Percentiles rank a stretch among this genome's conserved stretches.
These are phyloP conservation scores for Massariosphaeria phaeospora DNA, from an alignment of 495 filamentous ascomycete genomes.

Conservation along the genomic window DNA sequence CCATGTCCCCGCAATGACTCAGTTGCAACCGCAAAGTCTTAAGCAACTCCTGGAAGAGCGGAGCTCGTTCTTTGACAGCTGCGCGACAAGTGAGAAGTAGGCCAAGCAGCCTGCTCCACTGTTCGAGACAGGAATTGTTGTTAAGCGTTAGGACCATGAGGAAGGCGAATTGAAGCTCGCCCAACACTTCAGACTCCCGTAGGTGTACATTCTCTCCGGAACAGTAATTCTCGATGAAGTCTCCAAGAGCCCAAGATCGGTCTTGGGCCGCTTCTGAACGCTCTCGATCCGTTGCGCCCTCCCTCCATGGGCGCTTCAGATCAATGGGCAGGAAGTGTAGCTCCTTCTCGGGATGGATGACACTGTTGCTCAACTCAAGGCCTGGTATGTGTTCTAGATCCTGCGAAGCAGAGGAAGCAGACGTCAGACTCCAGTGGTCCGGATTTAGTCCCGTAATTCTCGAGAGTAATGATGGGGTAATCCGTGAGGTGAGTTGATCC, in stretches of 20 bases:
- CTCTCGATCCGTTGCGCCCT: slow-evolving; percentile 64
- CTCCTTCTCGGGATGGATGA: slow-evolving; percentile 33
- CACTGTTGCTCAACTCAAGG: slow-evolving; percentile 32
- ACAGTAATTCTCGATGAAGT: slow-evolving; percentile 45
- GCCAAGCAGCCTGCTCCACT: slow-evolving; percentile 75
- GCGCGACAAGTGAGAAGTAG: slow-evolving; percentile 64
- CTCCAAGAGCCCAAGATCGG: slow-evolving; percentile 61
- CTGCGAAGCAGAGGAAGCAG: slow-evolving; percentile 44
- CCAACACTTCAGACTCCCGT: slow-evolving; percentile 54
- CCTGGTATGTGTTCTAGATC: slow-evolving; percentile 45
- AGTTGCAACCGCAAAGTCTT: slow-evolving; percentile 65
- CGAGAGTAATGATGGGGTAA: slow-evolving; percentile 45
- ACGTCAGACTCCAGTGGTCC: slow-evolving; percentile 51
- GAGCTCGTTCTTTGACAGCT: slow-evolving; percentile 53
- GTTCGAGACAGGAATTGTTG: slow-evolving; percentile 80
- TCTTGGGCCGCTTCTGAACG: slow-evolving; percentile 68
- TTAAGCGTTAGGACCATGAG: slow-evolving; percentile 73
- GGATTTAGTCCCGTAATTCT: slow-evolving; percentile 46
- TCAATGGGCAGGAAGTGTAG: slow-evolving; percentile 54
- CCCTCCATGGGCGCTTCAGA: slow-evolving; percentile 58
- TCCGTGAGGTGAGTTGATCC: slow-evolving; percentile 47
- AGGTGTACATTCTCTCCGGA: neutral
- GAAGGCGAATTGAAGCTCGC: slow-evolving; percentile 83
- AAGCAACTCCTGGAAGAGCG: slow-evolving; percentile 58
- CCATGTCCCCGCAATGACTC: slow-evolving; percentile 63